phyloP scores from a whole-genome alignment of 352 stramenopile genomes.

The Phytopythium sindhum region DNA sequence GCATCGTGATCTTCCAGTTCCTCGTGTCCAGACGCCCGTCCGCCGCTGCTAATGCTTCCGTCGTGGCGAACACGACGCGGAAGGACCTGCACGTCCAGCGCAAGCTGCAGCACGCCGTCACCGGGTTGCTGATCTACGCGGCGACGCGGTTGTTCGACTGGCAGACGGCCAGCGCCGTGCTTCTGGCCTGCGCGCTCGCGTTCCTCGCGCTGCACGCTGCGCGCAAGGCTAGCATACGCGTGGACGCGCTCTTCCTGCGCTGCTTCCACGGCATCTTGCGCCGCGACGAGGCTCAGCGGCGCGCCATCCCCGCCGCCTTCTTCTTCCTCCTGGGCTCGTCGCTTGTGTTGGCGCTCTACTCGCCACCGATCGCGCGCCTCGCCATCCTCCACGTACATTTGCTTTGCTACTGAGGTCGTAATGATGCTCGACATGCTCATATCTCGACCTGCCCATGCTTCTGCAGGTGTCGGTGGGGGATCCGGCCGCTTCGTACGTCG shows the following conservation, averaged over 20 bases:
- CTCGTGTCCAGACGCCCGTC: conserved; percentile 19
- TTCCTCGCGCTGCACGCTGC: conserved; percentile 37
- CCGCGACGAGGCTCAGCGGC: conserved; percentile 33
- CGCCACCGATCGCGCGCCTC: conserved; percentile 36
- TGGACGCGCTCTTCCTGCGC: conserved; percentile 37
- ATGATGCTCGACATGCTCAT: too few relatives aligned
- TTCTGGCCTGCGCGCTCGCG: conserved; percentile 30
- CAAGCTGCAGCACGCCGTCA: conserved; percentile 46
- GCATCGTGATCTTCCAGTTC: conserved; percentile 41
- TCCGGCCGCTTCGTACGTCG: conserved; percentile 1
- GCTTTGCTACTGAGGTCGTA: too few relatives aligned
- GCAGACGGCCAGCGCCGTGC: conserved; percentile 12
- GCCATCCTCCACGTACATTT: conserved; percentile 50
- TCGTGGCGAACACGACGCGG: conserved; percentile 18
- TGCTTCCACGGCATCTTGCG: conserved; percentile 44
- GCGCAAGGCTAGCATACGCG: conserved; percentile 18
- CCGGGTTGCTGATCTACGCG: conserved; percentile 44
- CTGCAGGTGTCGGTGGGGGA: conserved; percentile 7
- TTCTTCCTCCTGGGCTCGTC: conserved; percentile 58
- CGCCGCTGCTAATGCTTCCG: not conserved
- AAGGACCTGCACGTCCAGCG: conserved; percentile 43
- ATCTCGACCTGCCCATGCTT: not conserved
- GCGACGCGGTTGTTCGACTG: conserved; percentile 25
- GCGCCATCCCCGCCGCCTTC: conserved; percentile 43
- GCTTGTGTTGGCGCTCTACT: conserved; percentile 34